A percentile compares a stretch with the other conserved stretches of the same genome.
These are phyloP conservation scores for Heliosperma pusillum DNA, from an alignment of 148 eudicot genomes.

Conservation along the genomic window DNA sequence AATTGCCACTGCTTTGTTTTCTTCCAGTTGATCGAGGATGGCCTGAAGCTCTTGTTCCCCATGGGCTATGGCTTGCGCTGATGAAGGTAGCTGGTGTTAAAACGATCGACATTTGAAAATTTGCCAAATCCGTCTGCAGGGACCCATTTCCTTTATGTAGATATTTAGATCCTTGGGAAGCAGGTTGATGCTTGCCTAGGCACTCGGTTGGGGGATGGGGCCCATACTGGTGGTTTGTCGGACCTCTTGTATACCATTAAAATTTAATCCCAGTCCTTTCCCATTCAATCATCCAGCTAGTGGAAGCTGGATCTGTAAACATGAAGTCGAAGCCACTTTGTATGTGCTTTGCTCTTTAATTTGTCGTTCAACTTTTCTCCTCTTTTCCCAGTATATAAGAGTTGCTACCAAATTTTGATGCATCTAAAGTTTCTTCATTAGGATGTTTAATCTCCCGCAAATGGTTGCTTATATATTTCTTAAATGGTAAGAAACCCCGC, in stretches of 20 bases:
- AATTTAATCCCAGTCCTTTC: conserved; percentile 16
- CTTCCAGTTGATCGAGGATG: conserved; percentile 23
- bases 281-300: conserved; percentile 21
- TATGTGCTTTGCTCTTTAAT: conserved; percentile 33
- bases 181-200: conserved; percentile 24
- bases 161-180: conserved; percentile 33
- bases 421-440: conserved; percentile 22
- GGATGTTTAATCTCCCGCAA: conserved; percentile 21
- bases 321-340: conserved; percentile 37
- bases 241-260: conserved; percentile 20
- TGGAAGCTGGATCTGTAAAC: conserved; percentile 42
- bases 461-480: background rate
- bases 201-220: conserved; percentile 10
- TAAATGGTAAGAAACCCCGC: too few relatives aligned
- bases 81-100: conserved; percentile 18
- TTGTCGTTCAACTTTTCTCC: conserved; percentile 20
- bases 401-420: conserved; percentile 34
- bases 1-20: background rate
- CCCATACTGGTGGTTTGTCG: conserved; percentile 23
- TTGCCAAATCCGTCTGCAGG: conserved; percentile 6
- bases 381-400: conserved; percentile 30
- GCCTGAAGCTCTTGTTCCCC: conserved; percentile 13
- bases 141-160: conserved; percentile 36
- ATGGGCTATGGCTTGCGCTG: conserved; percentile 27
- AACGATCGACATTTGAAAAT: background rate